Percentiles rank a stretch among this genome's conserved stretches.
Evolutionary conservation across 2,329 filamentous ascomycete species (phyloP).

Genomic region (Coleophoma eucalyptorum): DNA sequence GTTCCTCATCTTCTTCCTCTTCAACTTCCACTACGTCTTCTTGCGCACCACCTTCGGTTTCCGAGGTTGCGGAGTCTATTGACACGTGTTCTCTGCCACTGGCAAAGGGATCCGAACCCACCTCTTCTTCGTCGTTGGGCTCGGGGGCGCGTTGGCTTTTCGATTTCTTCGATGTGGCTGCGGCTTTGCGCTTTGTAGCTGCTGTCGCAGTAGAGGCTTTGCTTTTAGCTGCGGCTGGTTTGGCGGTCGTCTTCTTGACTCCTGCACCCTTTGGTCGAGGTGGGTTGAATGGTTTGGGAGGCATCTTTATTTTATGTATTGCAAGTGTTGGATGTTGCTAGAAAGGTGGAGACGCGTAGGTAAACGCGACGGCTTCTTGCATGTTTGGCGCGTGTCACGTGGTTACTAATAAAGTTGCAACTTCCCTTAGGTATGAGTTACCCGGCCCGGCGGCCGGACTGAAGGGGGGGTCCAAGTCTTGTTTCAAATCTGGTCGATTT

Average conservation of each 20-base stretch:
- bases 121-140: conserved; percentile 2
- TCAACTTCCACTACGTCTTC: conserved; percentile 1
- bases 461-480: too few species aligned
- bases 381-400: too few species aligned
- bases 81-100: background rate
- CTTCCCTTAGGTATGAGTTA: too few species aligned
- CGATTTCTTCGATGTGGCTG: background rate
- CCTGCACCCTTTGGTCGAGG: conserved; percentile 15
- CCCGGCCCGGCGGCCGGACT: too few species aligned
- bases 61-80: background rate
- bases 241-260: conserved; percentile 4
- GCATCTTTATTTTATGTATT: conserved; percentile 13
- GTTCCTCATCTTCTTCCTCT: background rate
- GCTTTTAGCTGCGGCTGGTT: background rate
- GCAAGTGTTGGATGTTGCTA: background rate
- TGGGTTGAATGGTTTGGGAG: conserved; percentile 27
- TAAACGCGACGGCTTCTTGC: too few species aligned
- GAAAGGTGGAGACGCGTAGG: background rate
- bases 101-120: conserved; percentile 9
- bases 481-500: too few species aligned
- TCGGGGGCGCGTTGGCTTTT: background rate
- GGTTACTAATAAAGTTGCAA: too few species aligned
- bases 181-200: conserved; percentile 6
- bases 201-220: conserved; percentile 1
- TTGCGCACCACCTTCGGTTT: background rate